Conservation (phyloP, 2,329 filamentous ascomycete species). For the Elsinoe arachidis region DNA sequence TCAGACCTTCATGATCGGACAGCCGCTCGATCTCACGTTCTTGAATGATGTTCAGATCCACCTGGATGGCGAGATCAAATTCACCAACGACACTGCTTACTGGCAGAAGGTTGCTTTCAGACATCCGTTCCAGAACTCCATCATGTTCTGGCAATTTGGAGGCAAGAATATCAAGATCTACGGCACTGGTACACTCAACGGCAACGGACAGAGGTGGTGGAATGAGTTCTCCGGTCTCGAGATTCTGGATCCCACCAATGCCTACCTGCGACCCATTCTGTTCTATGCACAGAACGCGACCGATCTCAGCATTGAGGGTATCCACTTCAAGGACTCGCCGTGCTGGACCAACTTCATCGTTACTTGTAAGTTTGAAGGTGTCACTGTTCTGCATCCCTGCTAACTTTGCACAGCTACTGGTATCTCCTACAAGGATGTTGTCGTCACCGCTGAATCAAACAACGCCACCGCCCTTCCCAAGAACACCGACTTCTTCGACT, state of each 20-base stretch:
- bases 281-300: conserved; percentile 44
- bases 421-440: conserved; percentile 5
- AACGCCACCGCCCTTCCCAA: conserved; percentile 34
- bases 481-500: conserved; percentile 57
- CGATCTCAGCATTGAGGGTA: conserved; percentile 48
- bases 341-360: conserved; percentile 58
- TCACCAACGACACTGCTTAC: conserved; percentile 40
- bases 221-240: conserved; percentile 17
- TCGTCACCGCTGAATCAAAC: conserved; percentile 1
- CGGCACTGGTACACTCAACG: conserved; percentile 49
- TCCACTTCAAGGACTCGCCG: conserved; percentile 52
- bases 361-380: background rate
- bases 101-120: conserved; percentile 45
- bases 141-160: conserved; percentile 58
- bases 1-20: conserved; percentile 50
- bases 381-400: background rate
- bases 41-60: conserved; percentile 49
- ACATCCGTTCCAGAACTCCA: conserved; percentile 45
- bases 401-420: background rate
- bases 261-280: conserved; percentile 50
- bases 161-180: conserved; percentile 53
- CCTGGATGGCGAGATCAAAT: conserved; percentile 50
- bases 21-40: conserved; percentile 51
- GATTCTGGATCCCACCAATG: conserved; percentile 36
- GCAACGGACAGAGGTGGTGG: conserved; percentile 46